These are phyloP conservation scores for Populus alba DNA, from an alignment of 345 rosid species.

Conservation along the genomic window DNA sequence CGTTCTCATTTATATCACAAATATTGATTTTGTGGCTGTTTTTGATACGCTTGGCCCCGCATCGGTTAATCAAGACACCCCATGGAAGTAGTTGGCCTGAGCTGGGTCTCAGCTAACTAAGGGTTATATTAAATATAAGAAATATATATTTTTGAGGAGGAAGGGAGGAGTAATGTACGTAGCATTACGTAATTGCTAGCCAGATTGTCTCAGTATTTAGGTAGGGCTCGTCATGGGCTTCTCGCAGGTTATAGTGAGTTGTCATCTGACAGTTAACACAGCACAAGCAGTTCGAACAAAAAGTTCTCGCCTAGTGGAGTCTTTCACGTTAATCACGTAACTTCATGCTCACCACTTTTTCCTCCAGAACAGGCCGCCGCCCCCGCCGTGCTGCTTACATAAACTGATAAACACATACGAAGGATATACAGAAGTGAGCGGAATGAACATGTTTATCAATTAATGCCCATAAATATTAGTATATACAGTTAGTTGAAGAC, in stretches of 20 bases:
- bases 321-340: slow-evolving; percentile 53
- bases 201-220: background rate
- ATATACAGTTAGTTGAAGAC: background rate
- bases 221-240: slow-evolving; percentile 41
- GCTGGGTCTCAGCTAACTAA: background rate
- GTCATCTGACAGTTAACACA: slow-evolving; percentile 33
- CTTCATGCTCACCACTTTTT: slow-evolving; percentile 22
- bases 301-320: slow-evolving; percentile 14
- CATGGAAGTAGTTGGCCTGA: too few relatives aligned
- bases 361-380: background rate
- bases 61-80: too few relatives aligned
- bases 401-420: background rate
- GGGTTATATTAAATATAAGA: background rate
- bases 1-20: background rate
- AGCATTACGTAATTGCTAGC: background rate
- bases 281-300: slow-evolving; percentile 17
- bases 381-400: background rate
- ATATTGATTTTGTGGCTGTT: too few relatives aligned
- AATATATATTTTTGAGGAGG: background rate
- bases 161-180: background rate
- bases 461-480: background rate
- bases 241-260: slow-evolving; percentile 31
- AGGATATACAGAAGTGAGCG: background rate
- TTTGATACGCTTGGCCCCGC: too few relatives aligned
- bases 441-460: background rate